Percentiles rank a stretch among this genome's conserved stretches.
These are phyloP conservation scores for Candida odintsovae DNA, from an alignment of 805 yeast species.

Conservation along the genomic window DNA sequence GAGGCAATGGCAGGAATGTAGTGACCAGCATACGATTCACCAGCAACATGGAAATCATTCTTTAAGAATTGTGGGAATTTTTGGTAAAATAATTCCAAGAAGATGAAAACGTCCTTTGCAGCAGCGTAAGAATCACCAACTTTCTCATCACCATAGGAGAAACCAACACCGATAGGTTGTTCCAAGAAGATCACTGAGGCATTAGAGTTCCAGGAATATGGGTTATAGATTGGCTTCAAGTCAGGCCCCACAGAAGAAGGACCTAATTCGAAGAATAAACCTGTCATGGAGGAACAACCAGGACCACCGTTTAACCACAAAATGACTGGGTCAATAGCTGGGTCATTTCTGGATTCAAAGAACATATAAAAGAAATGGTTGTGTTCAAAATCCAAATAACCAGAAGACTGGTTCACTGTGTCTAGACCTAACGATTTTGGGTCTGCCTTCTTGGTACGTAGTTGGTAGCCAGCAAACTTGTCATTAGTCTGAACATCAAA, in stretches of 20 bases:
- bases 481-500: constrained; percentile 5
- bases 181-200: constrained; percentile 89
- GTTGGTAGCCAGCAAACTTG: constrained; percentile 11
- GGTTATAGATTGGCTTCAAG: constrained; percentile 68
- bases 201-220: constrained; percentile 85
- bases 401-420: constrained; percentile 71
- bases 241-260: constrained; percentile 68
- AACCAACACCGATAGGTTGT: constrained; percentile 93
- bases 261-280: constrained; percentile 87
- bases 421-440: constrained; percentile 66
- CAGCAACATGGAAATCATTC: constrained; percentile 68
- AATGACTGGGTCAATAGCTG: constrained; percentile 77
- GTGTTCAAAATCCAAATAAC: constrained; percentile 72
- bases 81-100: constrained; percentile 76
- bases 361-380: constrained; percentile 86
- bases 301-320: constrained; percentile 95
- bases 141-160: constrained; percentile 63
- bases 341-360: constrained; percentile 88
- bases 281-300: constrained; percentile 90
- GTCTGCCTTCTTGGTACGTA: constrained; percentile 13
- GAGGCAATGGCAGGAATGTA: constrained; percentile 69
- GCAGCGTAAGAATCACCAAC: constrained; percentile 75
- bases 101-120: constrained; percentile 80
- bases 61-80: constrained; percentile 68
- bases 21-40: constrained; percentile 83